Percentiles rank a stretch among this genome's conserved stretches.
phyloP scores from a whole-genome alignment of 306 rosid species.

The Prunus mongolica region DNA sequence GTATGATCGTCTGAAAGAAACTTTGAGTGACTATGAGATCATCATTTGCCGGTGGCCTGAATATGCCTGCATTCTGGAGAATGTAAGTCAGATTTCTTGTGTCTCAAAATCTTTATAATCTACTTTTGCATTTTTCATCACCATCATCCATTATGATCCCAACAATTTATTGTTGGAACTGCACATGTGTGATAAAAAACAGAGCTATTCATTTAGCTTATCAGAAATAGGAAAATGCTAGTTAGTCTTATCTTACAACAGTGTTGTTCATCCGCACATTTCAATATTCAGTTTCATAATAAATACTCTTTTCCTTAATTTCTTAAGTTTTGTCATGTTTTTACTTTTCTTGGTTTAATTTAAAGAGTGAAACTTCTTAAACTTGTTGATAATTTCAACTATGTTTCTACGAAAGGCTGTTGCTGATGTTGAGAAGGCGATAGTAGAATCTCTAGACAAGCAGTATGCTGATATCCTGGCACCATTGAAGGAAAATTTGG shows the following conservation, averaged over 20 bases:
- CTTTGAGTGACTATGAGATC: slow-evolving; percentile 78
- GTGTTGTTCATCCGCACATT: not conserved
- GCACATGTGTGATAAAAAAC: not conserved
- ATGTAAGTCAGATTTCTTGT: slow-evolving; percentile 49
- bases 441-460: slow-evolving; percentile 86
- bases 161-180: not conserved
- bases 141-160: not conserved
- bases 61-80: slow-evolving; percentile 71
- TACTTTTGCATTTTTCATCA: not conserved
- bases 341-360: not conserved
- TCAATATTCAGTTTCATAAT: not conserved
- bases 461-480: slow-evolving; percentile 91
- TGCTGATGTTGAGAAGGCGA: slow-evolving; percentile 85
- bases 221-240: not conserved
- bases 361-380: not conserved
- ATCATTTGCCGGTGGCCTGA: slow-evolving; percentile 99
- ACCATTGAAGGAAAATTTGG: slow-evolving; percentile 79
- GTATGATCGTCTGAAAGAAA: slow-evolving; percentile 87
- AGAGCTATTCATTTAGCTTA: not conserved
- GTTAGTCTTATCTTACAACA: not conserved
- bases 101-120: not conserved
- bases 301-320: not conserved
- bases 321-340: not conserved
- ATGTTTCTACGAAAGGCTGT: slow-evolving; percentile 54
- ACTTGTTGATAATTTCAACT: not conserved